These are phyloP conservation scores for Rhodotorula sp. DNA, from an alignment of 1,284 basidiomycete genomes.

Conservation along the genomic window DNA sequence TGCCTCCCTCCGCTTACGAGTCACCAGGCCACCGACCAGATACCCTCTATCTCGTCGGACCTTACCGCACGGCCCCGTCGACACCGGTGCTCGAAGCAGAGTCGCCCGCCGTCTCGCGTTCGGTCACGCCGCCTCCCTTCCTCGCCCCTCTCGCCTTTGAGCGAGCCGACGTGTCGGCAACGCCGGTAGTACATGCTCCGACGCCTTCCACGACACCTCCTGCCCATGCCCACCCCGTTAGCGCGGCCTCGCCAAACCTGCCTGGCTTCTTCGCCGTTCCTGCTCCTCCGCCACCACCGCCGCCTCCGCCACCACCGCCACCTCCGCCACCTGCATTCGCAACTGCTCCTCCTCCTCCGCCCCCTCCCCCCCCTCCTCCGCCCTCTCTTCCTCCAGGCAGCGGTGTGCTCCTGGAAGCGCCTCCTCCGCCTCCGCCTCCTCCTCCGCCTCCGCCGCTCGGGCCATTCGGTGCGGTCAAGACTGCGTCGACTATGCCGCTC, in stretches of 20 bases:
- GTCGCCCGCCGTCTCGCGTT: not conserved
- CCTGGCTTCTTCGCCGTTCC: not conserved
- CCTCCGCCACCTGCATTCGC: not conserved
- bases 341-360: conserved; percentile 15
- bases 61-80: conserved; percentile 25
- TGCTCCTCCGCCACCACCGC: conserved; percentile 2
- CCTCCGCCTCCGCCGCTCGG: conserved; percentile 33
- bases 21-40: conserved; percentile 4
- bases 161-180: not conserved
- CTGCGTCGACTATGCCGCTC: conserved; percentile 11
- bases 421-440: conserved; percentile 6
- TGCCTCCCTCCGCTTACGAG: conserved; percentile 23
- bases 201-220: conserved; percentile 13
- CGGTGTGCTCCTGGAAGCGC: not conserved
- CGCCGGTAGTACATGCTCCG: conserved; percentile 11
- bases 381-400: conserved; percentile 16
- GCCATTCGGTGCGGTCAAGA: conserved; percentile 35
- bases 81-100: conserved; percentile 2
- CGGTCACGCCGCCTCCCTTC: not conserved
- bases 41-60: conserved; percentile 23
- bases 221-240: no score
- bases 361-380: conserved; percentile 20
- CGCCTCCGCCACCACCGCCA: not conserved
- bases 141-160: not conserved
- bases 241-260: not conserved